Evolutionary conservation across 73 alveolate genomes (phyloP).

Genomic region (Stentor roeselii): DNA sequence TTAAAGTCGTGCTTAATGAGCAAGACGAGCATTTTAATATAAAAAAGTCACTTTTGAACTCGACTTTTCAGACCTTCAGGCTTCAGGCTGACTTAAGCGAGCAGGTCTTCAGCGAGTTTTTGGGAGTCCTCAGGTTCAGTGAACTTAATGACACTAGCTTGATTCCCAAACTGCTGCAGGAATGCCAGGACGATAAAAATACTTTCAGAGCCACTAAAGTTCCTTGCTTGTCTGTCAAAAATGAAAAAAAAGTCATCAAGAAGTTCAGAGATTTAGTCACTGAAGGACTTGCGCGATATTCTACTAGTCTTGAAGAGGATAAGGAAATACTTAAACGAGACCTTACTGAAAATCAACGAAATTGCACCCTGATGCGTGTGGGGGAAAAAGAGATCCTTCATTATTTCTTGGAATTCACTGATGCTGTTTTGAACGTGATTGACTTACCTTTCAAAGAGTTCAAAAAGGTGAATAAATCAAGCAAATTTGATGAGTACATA

Average conservation of each 20-base stretch:
- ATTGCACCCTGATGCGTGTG: conserved; percentile 61
- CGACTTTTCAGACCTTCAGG: conserved; percentile 51
- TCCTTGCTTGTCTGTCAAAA: conserved; percentile 53
- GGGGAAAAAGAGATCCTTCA: conserved; percentile 62
- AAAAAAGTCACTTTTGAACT: conserved; percentile 57
- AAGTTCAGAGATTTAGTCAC: conserved; percentile 44
- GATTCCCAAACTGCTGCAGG: conserved; percentile 33
- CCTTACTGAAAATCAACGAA: conserved; percentile 68
- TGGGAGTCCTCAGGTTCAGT: conserved; percentile 63
- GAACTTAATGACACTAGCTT: conserved; percentile 38
- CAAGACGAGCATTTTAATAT: conserved; percentile 65
- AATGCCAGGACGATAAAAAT: conserved; percentile 28
- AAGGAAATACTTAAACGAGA: conserved; percentile 45
- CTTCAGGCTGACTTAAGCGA: conserved; percentile 41
- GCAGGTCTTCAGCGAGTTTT: conserved; percentile 39
- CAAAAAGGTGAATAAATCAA: not conserved
- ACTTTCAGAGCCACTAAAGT: conserved; percentile 51
- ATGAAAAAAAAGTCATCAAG: conserved; percentile 64
- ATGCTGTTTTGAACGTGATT: not conserved
- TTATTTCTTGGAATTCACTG: not conserved
- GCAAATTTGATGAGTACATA: conserved; percentile 8
- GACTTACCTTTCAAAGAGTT: not conserved
- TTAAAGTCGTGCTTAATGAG: conserved; percentile 60
- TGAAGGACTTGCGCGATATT: conserved; percentile 51
- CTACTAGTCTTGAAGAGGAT: conserved; percentile 63